Conservation (phyloP, 192 early-diverging fungal species). For the Jimgerdemannia lactiflua region DNA sequence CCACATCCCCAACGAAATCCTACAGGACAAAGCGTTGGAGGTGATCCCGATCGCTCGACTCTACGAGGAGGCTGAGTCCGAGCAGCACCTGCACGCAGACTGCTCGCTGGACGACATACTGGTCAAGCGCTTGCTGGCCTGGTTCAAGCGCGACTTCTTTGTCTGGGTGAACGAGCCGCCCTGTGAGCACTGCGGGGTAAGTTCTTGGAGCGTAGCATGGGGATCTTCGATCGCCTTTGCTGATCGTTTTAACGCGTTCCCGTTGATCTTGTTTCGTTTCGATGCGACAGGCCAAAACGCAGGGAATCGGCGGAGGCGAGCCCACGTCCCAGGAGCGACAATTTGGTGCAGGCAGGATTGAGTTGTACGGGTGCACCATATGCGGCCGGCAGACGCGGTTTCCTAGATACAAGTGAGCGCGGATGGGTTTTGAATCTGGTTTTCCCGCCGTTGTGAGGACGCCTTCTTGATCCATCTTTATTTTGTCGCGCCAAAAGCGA, state of each 20-base stretch:
- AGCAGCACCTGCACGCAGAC: constrained; percentile 26
- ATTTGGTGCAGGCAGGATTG: constrained; percentile 37
- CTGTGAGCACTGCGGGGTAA: constrained; percentile 38
- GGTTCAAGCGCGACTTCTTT: constrained; percentile 56
- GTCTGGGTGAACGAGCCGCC: constrained; percentile 44
- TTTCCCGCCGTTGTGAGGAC: neutral
- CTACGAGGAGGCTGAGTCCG: constrained; percentile 37
- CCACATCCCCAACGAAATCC: neutral
- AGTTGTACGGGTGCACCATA: constrained; percentile 33
- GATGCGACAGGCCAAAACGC: constrained; percentile 28
- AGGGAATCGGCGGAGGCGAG: neutral
- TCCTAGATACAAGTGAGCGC: constrained; percentile 42
- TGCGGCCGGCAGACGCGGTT: constrained; percentile 41
- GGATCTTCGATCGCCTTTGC: too few relatives aligned
- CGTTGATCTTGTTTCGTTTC: too few relatives aligned
- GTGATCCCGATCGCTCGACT: constrained; percentile 35
- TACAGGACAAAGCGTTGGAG: constrained; percentile 38
- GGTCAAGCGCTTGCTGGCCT: constrained; percentile 34
- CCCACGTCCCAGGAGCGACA: constrained; percentile 36
- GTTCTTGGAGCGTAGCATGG: too few relatives aligned
- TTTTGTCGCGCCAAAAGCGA: constrained; percentile 28
- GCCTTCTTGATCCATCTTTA: neutral
- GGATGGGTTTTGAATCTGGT: too few relatives aligned
- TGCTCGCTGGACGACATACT: constrained; percentile 9
- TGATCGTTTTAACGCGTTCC: neutral